A percentile compares a stretch with the other conserved stretches of the same genome.
Evolutionary conservation across 768 basidiomycete genomes (phyloP).

Genomic region (Lentinus brumalis): DNA sequence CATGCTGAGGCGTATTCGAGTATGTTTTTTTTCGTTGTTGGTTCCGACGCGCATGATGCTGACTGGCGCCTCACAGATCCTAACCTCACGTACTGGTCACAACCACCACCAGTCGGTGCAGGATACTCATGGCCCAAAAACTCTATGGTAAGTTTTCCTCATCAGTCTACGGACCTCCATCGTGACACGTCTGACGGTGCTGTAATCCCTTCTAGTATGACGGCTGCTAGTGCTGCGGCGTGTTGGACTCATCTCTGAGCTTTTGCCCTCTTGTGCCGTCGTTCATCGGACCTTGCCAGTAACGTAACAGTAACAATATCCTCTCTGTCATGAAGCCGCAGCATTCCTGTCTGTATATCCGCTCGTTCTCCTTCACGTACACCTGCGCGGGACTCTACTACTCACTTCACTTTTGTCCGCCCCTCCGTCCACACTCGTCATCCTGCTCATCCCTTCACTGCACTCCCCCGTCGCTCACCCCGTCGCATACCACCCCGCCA

Average conservation of each 20-base stretch:
- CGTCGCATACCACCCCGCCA: neutral
- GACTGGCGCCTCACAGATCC: constrained; percentile 25
- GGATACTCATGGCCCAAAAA: constrained; percentile 38
- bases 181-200: neutral
- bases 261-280: constrained; percentile 1
- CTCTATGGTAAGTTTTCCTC: constrained; percentile 22
- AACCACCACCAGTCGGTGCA: constrained; percentile 26
- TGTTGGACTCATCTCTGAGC: neutral
- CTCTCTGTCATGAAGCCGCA: constrained; percentile 13
- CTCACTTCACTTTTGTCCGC: neutral
- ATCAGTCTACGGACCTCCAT: neutral
- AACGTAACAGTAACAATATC: constrained; percentile 23
- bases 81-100: constrained; percentile 34
- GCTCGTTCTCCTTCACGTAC: constrained; percentile 4
- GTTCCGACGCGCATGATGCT: too few relatives aligned
- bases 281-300: constrained; percentile 8
- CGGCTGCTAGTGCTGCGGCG: neutral
- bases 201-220: neutral
- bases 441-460: neutral
- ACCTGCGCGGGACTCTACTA: neutral
- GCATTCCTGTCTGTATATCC: constrained; percentile 10
- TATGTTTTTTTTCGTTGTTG: constrained; percentile 36
- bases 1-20: constrained; percentile 62
- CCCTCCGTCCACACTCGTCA: neutral
- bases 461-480: neutral